Evolutionary conservation across 768 basidiomycete genomes (phyloP), one percentile per base, ranked within the genome.

Genomic region (Termitomyces sp.): DNA sequence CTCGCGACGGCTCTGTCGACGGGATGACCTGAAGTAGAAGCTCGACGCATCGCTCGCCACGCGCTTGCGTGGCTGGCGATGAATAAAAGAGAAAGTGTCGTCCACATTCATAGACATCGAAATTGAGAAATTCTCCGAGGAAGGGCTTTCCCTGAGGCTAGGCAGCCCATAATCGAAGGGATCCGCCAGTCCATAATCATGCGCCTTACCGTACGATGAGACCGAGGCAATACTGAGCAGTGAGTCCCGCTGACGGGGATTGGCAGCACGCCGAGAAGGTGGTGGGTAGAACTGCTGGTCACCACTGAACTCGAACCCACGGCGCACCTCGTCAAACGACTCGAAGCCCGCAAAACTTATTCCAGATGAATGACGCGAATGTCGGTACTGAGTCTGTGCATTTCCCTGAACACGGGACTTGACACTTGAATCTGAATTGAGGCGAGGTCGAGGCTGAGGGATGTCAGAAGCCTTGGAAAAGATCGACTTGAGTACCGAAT

Each of bases 31-130:
- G 82, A 88, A 89, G 66, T 89, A 91, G 75, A 91, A 91, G 69
- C 87, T 91, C 0, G 89, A 91, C 0, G 86, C 82, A 66, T 92
- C 89, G 58, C 88, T 91, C 34, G 88, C 90, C 12, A 89, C 84
- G 10, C 90, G 82, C 47, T 71, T 76, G 37, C 71, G 77, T 1
- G 72, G 76, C 57, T 70, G 68, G 36, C 74, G 74, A 14, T 67
- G 69, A 4, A 81, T 64, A 77, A 88, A 92, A 0, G 84, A 84
- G 71, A 92, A 92, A 0, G 89, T 91, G 60, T 92, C 89, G 43
- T 91, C 89, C 7, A 90, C 77, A 1, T 85, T 81, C 61, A 83
- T 79, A 0, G 82, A 75, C 37, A 81, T 75, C 0, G 84, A 83
- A 15, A 60, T 60, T 11, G 62, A 58, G 11, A 59, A 31, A 46